These are phyloP conservation scores for Dactylellina haptotyla DNA, from an alignment of 2,329 filamentous ascomycete genomes.

Conservation along the genomic window DNA sequence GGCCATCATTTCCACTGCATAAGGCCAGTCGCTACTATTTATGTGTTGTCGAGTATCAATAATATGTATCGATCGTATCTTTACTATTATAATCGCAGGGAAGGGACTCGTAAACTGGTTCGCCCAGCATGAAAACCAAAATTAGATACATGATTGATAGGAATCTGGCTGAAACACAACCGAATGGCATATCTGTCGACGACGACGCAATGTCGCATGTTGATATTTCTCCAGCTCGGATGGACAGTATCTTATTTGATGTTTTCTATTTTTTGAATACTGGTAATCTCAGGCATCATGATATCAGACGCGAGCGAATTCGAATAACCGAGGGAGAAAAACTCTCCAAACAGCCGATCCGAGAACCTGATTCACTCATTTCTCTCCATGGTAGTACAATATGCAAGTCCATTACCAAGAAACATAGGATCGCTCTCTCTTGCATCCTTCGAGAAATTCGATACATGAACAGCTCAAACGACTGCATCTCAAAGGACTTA, in stretches of 20 bases:
- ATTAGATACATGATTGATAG: background rate
- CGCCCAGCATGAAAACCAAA: no score
- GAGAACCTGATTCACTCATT: slow-evolving; percentile 1
- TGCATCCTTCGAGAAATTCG: slow-evolving; percentile 26
- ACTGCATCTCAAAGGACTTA: slow-evolving; percentile 4
- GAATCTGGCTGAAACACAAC: background rate
- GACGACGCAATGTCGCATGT: background rate
- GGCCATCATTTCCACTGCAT: background rate
- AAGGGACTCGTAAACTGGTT: no score
- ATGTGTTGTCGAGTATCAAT: no score
- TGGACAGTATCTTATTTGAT: slow-evolving; percentile 9
- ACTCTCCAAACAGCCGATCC: slow-evolving; percentile 7
- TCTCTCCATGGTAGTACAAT: background rate
- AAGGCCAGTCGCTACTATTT: no score
- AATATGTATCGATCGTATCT: no score
- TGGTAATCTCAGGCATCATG: background rate
- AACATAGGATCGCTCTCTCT: slow-evolving; percentile 1
- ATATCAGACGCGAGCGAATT: slow-evolving; percentile 7
- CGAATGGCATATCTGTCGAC: no score
- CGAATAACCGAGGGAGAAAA: slow-evolving; percentile 45
- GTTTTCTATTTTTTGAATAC: slow-evolving; percentile 4
- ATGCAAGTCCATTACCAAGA: background rate
- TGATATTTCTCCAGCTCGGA: slow-evolving; percentile 9
- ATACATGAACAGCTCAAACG: slow-evolving; percentile 1
- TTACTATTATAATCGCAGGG: no score